Evolutionary conservation across 2,329 filamentous ascomycete genomes (phyloP).

Genomic region (Westerdykella ornata): DNA sequence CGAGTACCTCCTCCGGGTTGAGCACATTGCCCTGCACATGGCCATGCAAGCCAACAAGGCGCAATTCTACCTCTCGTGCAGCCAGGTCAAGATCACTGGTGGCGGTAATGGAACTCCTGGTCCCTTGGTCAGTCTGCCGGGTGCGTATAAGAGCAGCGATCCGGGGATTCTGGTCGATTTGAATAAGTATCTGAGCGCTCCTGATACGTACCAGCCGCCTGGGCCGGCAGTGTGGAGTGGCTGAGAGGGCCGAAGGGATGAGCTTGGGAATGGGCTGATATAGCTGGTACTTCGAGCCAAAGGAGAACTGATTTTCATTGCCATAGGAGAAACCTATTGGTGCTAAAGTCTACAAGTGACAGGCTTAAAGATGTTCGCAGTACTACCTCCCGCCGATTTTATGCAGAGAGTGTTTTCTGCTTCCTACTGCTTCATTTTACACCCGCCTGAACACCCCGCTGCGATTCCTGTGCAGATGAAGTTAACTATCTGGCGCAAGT

Average conservation of each 20-base stretch:
- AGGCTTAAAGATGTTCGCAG: no score
- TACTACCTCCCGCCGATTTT: no score
- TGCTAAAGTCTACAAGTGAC: no score
- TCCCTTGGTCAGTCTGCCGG: constrained; percentile 22
- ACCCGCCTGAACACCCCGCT: no score
- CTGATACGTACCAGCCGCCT: constrained; percentile 17
- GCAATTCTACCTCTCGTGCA: constrained; percentile 39
- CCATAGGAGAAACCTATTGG: no score
- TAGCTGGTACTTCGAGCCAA: no score
- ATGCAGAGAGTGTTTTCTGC: no score
- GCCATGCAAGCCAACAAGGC: constrained; percentile 28
- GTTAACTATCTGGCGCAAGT: no score
- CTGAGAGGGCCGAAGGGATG: neutral
- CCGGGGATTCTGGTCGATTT: constrained; percentile 24
- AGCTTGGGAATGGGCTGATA: no score
- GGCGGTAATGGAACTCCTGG: constrained; percentile 36
- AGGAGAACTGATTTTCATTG: no score
- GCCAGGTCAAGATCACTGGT: constrained; percentile 40
- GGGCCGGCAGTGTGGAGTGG: constrained; percentile 23
- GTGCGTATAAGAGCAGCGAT: constrained; percentile 22
- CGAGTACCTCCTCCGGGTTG: constrained; percentile 37
- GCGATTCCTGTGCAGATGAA: no score
- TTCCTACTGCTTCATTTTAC: no score
- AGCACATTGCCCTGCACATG: constrained; percentile 37
- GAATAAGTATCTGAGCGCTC: constrained; percentile 11